Base-by-base conservation (phyloP, 176 grass and related monocot species). In the Aechmea fasciata region DNA sequence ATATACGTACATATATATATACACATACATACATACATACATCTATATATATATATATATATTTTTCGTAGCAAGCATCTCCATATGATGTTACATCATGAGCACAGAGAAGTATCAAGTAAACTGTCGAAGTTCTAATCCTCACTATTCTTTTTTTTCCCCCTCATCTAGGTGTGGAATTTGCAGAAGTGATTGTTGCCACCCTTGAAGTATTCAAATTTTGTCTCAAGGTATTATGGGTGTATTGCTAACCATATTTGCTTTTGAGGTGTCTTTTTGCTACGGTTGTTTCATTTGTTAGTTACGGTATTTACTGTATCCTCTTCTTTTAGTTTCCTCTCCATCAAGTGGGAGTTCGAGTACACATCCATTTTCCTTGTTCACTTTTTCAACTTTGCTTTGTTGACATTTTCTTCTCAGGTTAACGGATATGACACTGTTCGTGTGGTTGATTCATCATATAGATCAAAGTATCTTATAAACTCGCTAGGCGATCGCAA, bases 391-490 rank as follows among this genome's bases (percentile, higher is more conserved):
- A 59, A 0, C 54, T 17, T 17, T 59, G 19, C 48, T 71, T 76
- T 64, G 25, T 85, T 64, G 70, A 80, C 78, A 57, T 69, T 14
- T 11, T 87, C 15, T 78, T 57, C 50, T 50, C 78, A 96, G 93
- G 93, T 92, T 72, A 92, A 96, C 81, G 82, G 83, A 22, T 96
- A 85, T 77, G 86, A 96, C 77, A 75, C 72, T 64, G n/a, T 90
- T 48, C 81, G 74, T 55, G 67, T 96, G 2, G 52, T 96, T 84
- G 81, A 90, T 75, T 90, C 89, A 13, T 79, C 85, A 55, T 83
- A 91, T 77, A 78, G 81, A 71, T 83, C 81, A 5, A 96, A 96
- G 79, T 96, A 87, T 92, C 79, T 88, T 82, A 83, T 96, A 76
- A 84, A 73, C 54, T 66, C 73, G 47, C 68, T 66, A 71, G 75